phyloP scores from a whole-genome alignment of 768 basidiomycete genomes.

The Leucocoprinus birnbaumii region DNA sequence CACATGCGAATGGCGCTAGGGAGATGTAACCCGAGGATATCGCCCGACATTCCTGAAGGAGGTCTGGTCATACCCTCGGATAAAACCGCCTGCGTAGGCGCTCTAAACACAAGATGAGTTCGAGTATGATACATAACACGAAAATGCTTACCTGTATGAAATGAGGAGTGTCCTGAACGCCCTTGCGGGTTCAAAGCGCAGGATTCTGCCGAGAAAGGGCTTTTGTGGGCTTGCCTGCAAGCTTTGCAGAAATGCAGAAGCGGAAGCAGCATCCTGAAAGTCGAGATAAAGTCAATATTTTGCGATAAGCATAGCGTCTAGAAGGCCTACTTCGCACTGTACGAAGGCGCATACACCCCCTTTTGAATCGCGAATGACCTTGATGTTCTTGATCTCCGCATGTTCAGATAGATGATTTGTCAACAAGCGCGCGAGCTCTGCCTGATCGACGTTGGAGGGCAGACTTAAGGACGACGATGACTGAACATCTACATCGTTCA shows the following conservation, averaged over 20 bases:
- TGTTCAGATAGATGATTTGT: slow-evolving; percentile 66
- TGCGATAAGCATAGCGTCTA: neutral
- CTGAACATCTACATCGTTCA: neutral
- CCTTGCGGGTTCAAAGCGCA: slow-evolving; percentile 78
- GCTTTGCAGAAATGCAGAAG: slow-evolving; percentile 55
- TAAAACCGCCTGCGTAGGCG: slow-evolving; percentile 3
- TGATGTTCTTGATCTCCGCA: slow-evolving; percentile 62
- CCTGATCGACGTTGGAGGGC: slow-evolving; percentile 64
- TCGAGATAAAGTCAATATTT: slow-evolving; percentile 12
- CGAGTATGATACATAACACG: slow-evolving; percentile 7
- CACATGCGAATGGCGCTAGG: slow-evolving; percentile 62
- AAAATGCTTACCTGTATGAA: slow-evolving; percentile 59
- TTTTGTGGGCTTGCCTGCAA: slow-evolving; percentile 54
- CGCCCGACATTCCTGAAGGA: slow-evolving; percentile 32
- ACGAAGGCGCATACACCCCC: slow-evolving; percentile 84
- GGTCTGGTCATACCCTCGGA: slow-evolving; percentile 20
- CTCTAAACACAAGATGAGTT: neutral
- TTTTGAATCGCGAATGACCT: slow-evolving; percentile 71
- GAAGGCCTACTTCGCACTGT: slow-evolving; percentile 67
- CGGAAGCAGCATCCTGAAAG: slow-evolving; percentile 53
- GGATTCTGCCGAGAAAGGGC: slow-evolving; percentile 66
- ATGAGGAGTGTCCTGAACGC: slow-evolving; percentile 72
- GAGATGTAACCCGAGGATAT: slow-evolving; percentile 38
- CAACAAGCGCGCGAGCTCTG: slow-evolving; percentile 58
- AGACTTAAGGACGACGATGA: slow-evolving; percentile 40